Conservation (phyloP, 2,329 filamentous ascomycete species). For the Pyricularia grisea region DNA sequence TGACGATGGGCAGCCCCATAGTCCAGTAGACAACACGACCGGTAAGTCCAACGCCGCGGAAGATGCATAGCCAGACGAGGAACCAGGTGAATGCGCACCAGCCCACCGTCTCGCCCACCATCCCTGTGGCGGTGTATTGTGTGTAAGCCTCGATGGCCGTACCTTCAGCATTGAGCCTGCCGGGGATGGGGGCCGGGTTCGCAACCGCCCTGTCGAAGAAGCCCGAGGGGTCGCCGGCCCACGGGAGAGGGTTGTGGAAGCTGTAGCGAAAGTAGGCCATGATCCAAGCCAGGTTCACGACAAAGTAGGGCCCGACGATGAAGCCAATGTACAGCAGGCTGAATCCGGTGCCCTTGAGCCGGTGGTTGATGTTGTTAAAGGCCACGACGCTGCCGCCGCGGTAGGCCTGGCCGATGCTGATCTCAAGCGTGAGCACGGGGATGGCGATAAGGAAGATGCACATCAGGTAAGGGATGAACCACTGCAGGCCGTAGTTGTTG, state of each 20-base stretch:
- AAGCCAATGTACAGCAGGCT: constrained; percentile 42
- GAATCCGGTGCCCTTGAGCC: constrained; percentile 44
- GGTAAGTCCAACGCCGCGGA: constrained; percentile 47
- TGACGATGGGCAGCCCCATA: constrained; percentile 50
- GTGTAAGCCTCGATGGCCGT: constrained; percentile 31
- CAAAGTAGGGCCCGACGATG: constrained; percentile 48
- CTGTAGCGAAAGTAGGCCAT: constrained; percentile 49
- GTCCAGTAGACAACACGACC: constrained; percentile 52
- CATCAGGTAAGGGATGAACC: constrained; percentile 49
- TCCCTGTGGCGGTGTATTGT: constrained; percentile 31
- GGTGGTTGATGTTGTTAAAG: constrained; percentile 40
- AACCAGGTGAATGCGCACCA: constrained; percentile 52
- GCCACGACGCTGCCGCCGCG: constrained; percentile 45
- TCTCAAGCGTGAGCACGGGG: constrained; percentile 45
- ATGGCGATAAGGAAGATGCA: constrained; percentile 47
- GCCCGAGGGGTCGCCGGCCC: constrained; percentile 37
- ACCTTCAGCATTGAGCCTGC: constrained; percentile 26
- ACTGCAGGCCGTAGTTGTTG: constrained; percentile 51
- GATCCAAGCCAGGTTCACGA: constrained; percentile 47
- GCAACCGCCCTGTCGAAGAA: constrained; percentile 42
- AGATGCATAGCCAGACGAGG: constrained; percentile 49
- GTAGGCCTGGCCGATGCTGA: constrained; percentile 61
- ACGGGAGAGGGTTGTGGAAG: constrained; percentile 44
- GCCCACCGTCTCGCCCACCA: constrained; percentile 47
- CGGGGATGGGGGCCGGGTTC: constrained; percentile 32